These are phyloP conservation scores for Arxiozyma slooffiae DNA, from an alignment of 1,139 yeast genomes.

Conservation along the genomic window DNA sequence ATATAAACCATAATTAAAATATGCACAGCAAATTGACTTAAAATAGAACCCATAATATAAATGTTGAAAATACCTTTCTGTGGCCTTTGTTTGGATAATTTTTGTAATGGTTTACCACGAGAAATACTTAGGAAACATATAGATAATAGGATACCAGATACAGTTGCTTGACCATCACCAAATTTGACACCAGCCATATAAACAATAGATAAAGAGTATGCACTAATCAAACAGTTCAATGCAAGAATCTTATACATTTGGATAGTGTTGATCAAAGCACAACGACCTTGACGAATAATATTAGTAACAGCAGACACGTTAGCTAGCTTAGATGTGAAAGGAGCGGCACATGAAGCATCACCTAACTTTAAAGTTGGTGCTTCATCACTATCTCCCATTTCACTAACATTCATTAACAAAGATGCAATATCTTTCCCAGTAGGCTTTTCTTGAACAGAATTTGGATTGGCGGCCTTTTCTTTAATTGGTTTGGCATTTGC, in stretches of 20 bases:
- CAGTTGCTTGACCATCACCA: conserved; percentile 95
- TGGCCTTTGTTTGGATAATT: conserved; percentile 88
- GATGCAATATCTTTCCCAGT: conserved; percentile 59
- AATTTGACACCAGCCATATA: conserved; percentile 96
- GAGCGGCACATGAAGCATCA: conserved; percentile 99
- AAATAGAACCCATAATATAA: conserved; percentile 93
- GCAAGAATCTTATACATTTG: conserved; percentile 99
- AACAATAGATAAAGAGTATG: conserved; percentile 87
- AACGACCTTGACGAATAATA: conserved; percentile 95
- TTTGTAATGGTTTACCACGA: conserved; percentile 83
- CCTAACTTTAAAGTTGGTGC: conserved; percentile 92
- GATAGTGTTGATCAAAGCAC: conserved; percentile 93
- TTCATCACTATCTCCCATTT: conserved; percentile 59
- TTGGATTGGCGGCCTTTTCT: conserved; percentile 27
- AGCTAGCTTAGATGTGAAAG: conserved; percentile 89
- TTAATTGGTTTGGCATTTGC: conserved; percentile 28
- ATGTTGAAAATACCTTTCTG: conserved; percentile 93
- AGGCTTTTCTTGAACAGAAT: conserved; percentile 28
- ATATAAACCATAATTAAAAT: conserved; percentile 73
- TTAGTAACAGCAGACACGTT: conserved; percentile 89
- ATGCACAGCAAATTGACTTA: conserved; percentile 94
- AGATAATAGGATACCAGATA: conserved; percentile 79
- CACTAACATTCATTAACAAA: conserved; percentile 60
- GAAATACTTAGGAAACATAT: conserved; percentile 94
- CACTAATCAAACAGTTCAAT: conserved; percentile 90